These are phyloP conservation scores for Termitomyces sp. DNA, from an alignment of 768 basidiomycete species.

Conservation along the genomic window DNA sequence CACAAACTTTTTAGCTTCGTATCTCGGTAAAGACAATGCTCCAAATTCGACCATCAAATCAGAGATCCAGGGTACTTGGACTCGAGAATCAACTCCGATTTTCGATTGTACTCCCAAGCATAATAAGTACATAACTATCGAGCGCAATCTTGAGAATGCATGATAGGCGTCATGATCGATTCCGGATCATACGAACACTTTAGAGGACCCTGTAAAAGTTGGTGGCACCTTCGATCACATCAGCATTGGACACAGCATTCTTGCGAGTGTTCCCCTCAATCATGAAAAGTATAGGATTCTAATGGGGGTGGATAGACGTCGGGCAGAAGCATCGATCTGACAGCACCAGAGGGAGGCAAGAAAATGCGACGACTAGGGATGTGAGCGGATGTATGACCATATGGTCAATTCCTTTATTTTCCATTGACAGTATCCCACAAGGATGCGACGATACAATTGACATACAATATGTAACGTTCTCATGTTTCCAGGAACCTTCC, in stretches of 20 bases:
- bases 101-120: not conserved
- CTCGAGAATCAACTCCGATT: not conserved
- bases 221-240: not conserved
- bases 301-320: not conserved
- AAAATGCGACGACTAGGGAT: not conserved
- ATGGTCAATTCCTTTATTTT: not conserved
- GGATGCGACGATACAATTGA: not conserved
- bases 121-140: not conserved
- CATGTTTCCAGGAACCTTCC: not conserved
- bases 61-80: not conserved
- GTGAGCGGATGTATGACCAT: not conserved
- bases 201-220: not conserved
- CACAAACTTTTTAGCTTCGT: not conserved
- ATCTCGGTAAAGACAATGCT: not conserved
- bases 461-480: not conserved
- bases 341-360: constrained; percentile 11
- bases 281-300: not conserved
- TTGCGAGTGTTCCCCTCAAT: not conserved
- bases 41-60: not conserved
- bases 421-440: not conserved
- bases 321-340: constrained; percentile 4
- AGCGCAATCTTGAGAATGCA: not conserved
- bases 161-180: not conserved
- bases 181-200: not conserved
- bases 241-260: not conserved